Conservation (phyloP, 2,329 filamentous ascomycete genomes). For the Phialophora macrospora region DNA sequence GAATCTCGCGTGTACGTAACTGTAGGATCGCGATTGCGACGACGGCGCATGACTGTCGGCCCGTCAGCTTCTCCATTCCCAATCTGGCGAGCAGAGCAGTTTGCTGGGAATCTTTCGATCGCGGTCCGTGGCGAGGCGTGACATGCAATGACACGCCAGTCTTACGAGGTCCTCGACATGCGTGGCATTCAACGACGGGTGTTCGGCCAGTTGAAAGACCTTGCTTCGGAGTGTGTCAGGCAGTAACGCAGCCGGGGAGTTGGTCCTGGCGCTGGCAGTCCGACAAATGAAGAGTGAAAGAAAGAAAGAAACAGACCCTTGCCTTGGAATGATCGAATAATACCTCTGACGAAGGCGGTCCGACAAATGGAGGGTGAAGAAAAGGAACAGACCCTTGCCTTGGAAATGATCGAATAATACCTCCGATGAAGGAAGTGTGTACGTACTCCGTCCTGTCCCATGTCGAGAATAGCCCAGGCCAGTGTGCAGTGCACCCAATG, state of each 20-base stretch:
- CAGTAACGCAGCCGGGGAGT: neutral
- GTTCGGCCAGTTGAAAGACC: neutral
- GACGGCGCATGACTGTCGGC: too few species aligned
- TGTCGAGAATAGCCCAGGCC: too few species aligned
- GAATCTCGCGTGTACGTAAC: too few species aligned
- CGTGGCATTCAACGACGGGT: neutral
- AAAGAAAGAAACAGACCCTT: neutral
- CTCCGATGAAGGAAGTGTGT: too few species aligned
- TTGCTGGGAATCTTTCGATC: too few species aligned
- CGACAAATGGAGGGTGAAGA: neutral
- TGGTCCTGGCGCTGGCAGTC: neutral
- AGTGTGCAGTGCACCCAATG: neutral
- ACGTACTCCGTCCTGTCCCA: too few species aligned
- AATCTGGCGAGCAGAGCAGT: too few species aligned
- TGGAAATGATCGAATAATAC: too few species aligned
- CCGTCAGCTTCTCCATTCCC: too few species aligned
- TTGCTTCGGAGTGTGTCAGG: neutral
- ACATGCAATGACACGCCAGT: neutral
- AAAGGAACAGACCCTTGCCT: neutral
- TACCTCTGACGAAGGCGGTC: neutral
- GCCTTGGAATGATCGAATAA: too few species aligned
- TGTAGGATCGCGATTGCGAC: too few species aligned
- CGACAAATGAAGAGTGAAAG: neutral
- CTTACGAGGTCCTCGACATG: neutral
- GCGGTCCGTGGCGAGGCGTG: too few species aligned